Base-by-base conservation (phyloP, 2,329 filamentous ascomycete species). In the Phyllosticta capitalensis region DNA sequence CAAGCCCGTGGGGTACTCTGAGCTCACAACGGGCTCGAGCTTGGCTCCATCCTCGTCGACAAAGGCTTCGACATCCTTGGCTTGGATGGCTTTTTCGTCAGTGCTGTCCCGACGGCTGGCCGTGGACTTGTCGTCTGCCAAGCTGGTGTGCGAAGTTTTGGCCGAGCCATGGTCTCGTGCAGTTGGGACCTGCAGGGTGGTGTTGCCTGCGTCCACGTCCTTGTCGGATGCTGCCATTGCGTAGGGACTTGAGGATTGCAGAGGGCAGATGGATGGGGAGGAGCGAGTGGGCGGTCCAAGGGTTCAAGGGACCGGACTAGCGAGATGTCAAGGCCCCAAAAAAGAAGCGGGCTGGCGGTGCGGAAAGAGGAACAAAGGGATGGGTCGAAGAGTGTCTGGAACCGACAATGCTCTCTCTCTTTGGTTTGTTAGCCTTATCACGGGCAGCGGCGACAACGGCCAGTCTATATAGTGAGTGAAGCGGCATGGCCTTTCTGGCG, bases 1-100 rank as follows among this genome's bases (percentile, higher is more conserved):
- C 2, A 65, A 48, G n/a, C 66, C 66, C n/a, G 63, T 63, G 10
- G 66, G 64, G 20, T 66, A 64, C 49, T 63, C 59, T 5, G 55
- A 56, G 49, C 58, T 56, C 12, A 60, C 54, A 19, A 56, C 54
- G 17, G 58, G 54, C 33, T 60, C 58, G n/a, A 56, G 58, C 49
- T 56, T 38, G 30, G 55, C 52, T 55, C 49, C 53, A 20, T 55
- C 24, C 5, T 52, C 48, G 12, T 38, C 52, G 21, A 7, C 7
- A n/a, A 7, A 19, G 38, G 56, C 51, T n/a, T 59, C 58, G 53
- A 59, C 21, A 26, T 59, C 58, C 14, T 45, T 2, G 50, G 54
- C 6, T 20, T 28, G 7, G n/a, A 45, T 9, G 38, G 22, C 58
- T 30, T 56, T 60, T n/a, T 56, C 58, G 21, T 22, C 51, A 7